Percentiles rank a stretch among this genome's conserved stretches.
Conservation (phyloP, 805 yeast genomes). For the Teunomyces atbi region DNA sequence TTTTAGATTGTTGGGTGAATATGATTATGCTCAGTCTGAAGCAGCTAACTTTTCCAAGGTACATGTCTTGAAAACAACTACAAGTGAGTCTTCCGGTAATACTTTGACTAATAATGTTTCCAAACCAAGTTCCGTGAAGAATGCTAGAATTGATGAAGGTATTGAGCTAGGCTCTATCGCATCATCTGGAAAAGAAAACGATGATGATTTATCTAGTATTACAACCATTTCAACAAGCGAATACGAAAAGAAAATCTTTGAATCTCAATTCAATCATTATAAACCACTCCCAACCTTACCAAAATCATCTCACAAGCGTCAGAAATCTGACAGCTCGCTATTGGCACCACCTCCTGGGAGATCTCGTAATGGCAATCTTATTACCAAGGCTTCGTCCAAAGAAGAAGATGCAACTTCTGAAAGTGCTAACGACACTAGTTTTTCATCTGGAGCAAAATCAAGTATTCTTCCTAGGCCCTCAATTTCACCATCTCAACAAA, state of each 20-base stretch:
- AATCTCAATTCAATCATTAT: constrained; percentile 31
- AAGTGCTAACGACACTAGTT: not conserved
- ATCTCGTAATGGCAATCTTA: not conserved
- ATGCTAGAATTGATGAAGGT: not conserved
- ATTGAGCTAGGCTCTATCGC: not conserved
- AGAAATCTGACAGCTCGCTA: not conserved
- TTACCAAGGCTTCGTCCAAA: not conserved
- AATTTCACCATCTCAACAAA: not conserved
- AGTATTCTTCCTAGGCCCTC: not conserved
- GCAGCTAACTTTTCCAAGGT: constrained; percentile 44
- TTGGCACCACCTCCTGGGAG: constrained; percentile 1
- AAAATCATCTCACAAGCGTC: not conserved
- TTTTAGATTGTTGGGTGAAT: constrained; percentile 66
- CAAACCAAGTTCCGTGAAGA: not conserved
- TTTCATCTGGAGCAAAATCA: not conserved
- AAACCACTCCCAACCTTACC: constrained; percentile 23
- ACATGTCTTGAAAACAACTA: constrained; percentile 30
- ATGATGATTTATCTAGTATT: constrained; percentile 25
- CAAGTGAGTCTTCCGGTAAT: constrained; percentile 3
- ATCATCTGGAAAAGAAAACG: not conserved
- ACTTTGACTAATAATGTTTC: constrained; percentile 1
- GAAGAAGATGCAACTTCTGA: not conserved
- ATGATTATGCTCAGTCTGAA: constrained; percentile 50
- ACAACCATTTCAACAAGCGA: constrained; percentile 37
- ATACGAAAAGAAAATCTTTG: constrained; percentile 36